A percentile compares a stretch with the other conserved stretches of the same genome.
phyloP scores from a whole-genome alignment of 495 filamentous ascomycete genomes.

The Penicillium turbatum region DNA sequence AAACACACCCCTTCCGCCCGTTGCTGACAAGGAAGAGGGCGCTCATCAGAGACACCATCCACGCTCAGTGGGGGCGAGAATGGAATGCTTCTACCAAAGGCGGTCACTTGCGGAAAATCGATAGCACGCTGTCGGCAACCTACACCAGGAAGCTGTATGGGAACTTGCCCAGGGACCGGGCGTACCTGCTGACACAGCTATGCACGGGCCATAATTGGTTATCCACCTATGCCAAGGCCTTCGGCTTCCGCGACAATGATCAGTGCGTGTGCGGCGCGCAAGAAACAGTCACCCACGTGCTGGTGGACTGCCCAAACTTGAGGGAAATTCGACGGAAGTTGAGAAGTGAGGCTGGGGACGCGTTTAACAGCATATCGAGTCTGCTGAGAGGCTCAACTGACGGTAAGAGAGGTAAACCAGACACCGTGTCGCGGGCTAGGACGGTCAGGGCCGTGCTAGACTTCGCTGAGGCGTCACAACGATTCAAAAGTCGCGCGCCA shows the following conservation, averaged over 20 bases:
- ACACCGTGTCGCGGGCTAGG: neutral
- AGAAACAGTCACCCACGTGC: slow-evolving; percentile 2
- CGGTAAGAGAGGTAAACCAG: no score
- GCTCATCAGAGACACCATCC: neutral
- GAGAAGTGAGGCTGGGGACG: neutral
- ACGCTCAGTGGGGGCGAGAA: neutral
- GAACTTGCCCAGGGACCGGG: neutral
- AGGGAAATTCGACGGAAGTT: neutral
- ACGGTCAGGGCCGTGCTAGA: neutral
- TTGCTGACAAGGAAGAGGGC: slow-evolving; percentile 15
- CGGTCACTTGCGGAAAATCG: neutral
- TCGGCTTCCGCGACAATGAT: neutral
- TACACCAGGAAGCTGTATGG: slow-evolving; percentile 1
- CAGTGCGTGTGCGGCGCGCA: slow-evolving; percentile 1
- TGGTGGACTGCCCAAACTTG: neutral
- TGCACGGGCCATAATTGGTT: slow-evolving; percentile 1
- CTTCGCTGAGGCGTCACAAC: slow-evolving; percentile 1
- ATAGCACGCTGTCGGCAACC: neutral
- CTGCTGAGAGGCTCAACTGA: no score
- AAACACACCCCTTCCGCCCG: slow-evolving; percentile 16
- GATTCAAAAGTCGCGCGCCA: slow-evolving; percentile 18
- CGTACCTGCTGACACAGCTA: neutral
- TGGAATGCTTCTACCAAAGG: neutral
- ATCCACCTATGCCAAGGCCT: neutral
- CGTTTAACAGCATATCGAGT: neutral